A percentile compares a stretch with the other conserved stretches of the same genome.
Evolutionary conservation across 2,329 filamentous ascomycete species (phyloP).

Genomic region (Aspergillus felis): DNA sequence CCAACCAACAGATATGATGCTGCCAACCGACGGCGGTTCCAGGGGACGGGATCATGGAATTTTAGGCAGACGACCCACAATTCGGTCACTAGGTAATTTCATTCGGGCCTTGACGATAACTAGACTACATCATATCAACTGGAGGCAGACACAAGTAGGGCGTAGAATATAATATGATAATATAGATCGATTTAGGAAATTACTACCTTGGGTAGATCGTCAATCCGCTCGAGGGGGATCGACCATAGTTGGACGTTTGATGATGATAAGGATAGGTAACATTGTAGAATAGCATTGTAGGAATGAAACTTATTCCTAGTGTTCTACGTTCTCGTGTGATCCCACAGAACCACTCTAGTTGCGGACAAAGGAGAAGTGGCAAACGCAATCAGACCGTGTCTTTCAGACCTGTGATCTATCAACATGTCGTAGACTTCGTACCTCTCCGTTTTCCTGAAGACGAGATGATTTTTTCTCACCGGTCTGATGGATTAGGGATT

Average conservation of each 20-base stretch:
- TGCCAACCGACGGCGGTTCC: slow-evolving; percentile 13
- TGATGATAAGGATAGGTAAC: background rate
- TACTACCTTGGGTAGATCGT: background rate
- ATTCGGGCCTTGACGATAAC: background rate
- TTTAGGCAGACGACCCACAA: slow-evolving; percentile 3
- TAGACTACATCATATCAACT: background rate
- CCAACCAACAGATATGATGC: background rate
- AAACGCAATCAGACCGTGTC: background rate
- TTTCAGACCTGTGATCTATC: slow-evolving; percentile 4
- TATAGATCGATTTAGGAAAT: background rate
- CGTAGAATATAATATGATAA: background rate
- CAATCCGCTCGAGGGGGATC: background rate
- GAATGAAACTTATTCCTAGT: background rate
- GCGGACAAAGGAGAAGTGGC: slow-evolving; percentile 1
- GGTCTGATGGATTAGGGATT: background rate
- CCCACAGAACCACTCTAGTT: background rate
- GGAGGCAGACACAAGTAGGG: background rate
- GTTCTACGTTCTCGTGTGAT: background rate
- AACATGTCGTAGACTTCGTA: background rate
- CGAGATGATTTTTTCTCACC: slow-evolving; percentile 1
- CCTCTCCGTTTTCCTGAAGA: slow-evolving; percentile 9
- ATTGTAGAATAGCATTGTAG: background rate
- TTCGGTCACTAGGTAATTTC: background rate
- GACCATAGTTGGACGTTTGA: background rate
- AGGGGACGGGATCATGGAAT: slow-evolving; percentile 16